A percentile compares a stretch with the other conserved stretches of the same genome.
Conservation (phyloP, 768 basidiomycete species). For the Phaeolepiota aurea region DNA sequence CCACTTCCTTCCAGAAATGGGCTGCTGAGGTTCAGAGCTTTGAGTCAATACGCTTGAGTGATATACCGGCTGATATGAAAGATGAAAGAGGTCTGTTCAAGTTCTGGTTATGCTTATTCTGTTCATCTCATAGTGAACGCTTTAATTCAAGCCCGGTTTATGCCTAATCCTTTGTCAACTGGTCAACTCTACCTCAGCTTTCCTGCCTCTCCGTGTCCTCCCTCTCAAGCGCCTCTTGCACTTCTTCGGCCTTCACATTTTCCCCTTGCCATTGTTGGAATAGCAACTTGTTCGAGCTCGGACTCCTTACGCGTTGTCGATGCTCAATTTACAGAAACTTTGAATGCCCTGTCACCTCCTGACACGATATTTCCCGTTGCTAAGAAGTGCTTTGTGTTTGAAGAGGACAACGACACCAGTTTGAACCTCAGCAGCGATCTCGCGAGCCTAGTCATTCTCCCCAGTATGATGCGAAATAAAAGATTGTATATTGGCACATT, state of each 20-base stretch:
- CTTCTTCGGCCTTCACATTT: conserved; percentile 77
- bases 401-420: conserved; percentile 55
- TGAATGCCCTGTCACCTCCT: conserved; percentile 61
- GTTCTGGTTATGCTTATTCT: too few species aligned
- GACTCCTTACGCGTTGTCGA: conserved; percentile 45
- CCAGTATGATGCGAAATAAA: conserved; percentile 81
- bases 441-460: conserved; percentile 69
- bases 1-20: conserved; percentile 65
- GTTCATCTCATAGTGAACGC: too few species aligned
- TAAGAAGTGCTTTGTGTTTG: conserved; percentile 80
- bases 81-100: conserved; percentile 62
- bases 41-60: conserved; percentile 66
- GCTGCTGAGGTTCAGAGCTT: conserved; percentile 67
- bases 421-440: conserved; percentile 47
- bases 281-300: conserved; percentile 60
- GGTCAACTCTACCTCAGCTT: conserved; percentile 80
- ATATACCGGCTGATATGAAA: conserved; percentile 73
- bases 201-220: conserved; percentile 66
- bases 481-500: conserved; percentile 83
- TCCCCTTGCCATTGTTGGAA: conserved; percentile 81
- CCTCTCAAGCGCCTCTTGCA: conserved; percentile 56
- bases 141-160: conserved; percentile 81
- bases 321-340: conserved; percentile 55
- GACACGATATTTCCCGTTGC: conserved; percentile 70
- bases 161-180: conserved; percentile 67